Base-by-base conservation (phyloP, 2,329 filamentous ascomycete species). In the Fusarium sp. region DNA sequence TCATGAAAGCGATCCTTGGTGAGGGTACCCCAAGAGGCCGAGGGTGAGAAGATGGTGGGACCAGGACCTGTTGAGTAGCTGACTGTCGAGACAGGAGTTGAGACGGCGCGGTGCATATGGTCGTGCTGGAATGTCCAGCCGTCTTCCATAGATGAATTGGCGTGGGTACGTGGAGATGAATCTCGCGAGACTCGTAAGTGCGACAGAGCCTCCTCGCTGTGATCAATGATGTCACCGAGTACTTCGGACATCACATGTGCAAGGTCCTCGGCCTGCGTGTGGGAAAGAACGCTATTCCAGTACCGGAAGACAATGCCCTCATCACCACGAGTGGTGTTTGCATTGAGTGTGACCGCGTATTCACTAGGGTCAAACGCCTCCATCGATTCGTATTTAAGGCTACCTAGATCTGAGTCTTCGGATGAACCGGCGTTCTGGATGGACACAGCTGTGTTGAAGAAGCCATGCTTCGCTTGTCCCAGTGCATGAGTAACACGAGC, bases 401-500 rank as follows among this genome's bases (percentile, higher is more conserved):
- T 18, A 1, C 46, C 30, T 7, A 41, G 9, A 13, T 69, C 50
- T 4, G 51, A 47, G 13, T 14, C 50, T 4, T 27, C 41, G 1
- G 63, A 27, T 5, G 43, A 51, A 27, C 72, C 71, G 3, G 68
- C 37, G 18, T 72, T 74, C 46, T 79, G 78, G 55, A 78, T 78
- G 2, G 78, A 79, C 12, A 80, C 77, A 0, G 76, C 78, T 1
- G 78, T 79, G 58, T 80, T 79, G 70, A 80, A 80, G 43, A 79
- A 69, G 5, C 67, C 59, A 2, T 63, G 59, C 3, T 75, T 75
- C 0, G 65, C 54, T 1, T 74, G 65, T 11, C 71, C 66, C 4
- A 79, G 20, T 6, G 71, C 64, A 49, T 78, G 76, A 59, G 82
- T 83, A 10, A 85, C 81, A 37, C 80, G 80, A 11, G 82, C 82